These are phyloP conservation scores for Suzukiozyma palmioleophila DNA, from an alignment of 1,139 yeast species.

Conservation along the genomic window DNA sequence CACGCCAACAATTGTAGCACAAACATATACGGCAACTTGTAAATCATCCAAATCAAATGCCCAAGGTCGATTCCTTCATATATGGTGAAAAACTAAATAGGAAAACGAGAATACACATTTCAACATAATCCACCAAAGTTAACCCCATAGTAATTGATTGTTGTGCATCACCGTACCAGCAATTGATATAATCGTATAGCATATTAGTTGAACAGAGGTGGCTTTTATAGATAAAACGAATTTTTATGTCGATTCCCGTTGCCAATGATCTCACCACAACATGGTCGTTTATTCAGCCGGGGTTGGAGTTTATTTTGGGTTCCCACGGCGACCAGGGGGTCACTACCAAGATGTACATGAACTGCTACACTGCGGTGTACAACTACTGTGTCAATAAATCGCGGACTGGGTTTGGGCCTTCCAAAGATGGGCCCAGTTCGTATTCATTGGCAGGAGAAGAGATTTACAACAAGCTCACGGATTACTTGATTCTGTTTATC, in stretches of 20 bases:
- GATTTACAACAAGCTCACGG: slow-evolving; percentile 67
- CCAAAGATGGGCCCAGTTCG: slow-evolving; percentile 23
- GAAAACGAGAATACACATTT: no score
- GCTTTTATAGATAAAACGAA: no score
- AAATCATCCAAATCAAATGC: no score
- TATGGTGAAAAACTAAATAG: no score
- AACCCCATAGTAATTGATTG: neutral
- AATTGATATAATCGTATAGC: no score
- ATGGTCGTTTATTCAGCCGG: slow-evolving; percentile 75
- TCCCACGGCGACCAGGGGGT: slow-evolving; percentile 61
- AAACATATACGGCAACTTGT: no score
- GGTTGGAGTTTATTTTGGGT: slow-evolving; percentile 65
- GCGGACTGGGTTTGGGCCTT: slow-evolving; percentile 21
- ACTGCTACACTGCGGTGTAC: slow-evolving; percentile 79
- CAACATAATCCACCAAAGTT: no score
- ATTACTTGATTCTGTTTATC: slow-evolving; percentile 63
- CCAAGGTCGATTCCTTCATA: no score
- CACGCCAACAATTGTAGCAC: no score
- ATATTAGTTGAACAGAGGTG: no score
- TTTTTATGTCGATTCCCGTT: slow-evolving; percentile 16
- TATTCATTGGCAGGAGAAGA: slow-evolving; percentile 78
- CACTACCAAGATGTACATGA: slow-evolving; percentile 70
- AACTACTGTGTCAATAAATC: slow-evolving; percentile 89
- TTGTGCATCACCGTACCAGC: neutral
- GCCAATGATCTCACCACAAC: slow-evolving; percentile 61